Evolutionary conservation across 2,329 filamentous ascomycete species (phyloP).

Genomic region (Cryphonectria naterciae): DNA sequence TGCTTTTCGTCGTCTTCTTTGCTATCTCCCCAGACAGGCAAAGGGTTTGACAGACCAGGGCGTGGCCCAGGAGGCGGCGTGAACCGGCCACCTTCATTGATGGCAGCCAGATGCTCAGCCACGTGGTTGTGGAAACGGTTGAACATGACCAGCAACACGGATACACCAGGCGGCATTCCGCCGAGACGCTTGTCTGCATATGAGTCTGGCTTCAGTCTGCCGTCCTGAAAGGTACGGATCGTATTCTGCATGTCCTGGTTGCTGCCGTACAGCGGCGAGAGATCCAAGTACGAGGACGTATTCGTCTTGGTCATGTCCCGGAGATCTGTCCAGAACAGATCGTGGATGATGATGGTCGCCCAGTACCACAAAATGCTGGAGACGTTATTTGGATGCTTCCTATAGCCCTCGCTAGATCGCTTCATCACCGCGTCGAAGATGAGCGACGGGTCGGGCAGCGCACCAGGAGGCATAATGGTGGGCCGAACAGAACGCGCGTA

Average conservation of each 20-base stretch:
- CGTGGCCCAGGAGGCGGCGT: conserved; percentile 56
- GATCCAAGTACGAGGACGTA: conserved; percentile 73
- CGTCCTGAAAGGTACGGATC: conserved; percentile 71
- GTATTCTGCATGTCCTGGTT: conserved; percentile 68
- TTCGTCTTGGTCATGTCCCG: conserved; percentile 63
- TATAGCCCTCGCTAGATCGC: conserved; percentile 48
- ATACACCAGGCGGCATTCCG: conserved; percentile 73
- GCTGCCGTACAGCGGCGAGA: conserved; percentile 73
- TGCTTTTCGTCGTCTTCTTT: conserved; percentile 43
- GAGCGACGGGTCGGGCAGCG: conserved; percentile 67
- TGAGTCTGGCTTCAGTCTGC: conserved; percentile 72
- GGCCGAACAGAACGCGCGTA: conserved; percentile 70
- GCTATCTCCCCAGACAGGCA: conserved; percentile 25
- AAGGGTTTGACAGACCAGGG: conserved; percentile 2
- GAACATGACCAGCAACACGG: conserved; percentile 76
- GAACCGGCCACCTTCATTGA: conserved; percentile 85
- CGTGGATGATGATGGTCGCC: conserved; percentile 75
- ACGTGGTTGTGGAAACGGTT: conserved; percentile 87
- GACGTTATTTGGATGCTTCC: conserved; percentile 70
- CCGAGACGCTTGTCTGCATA: conserved; percentile 73
- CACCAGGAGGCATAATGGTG: conserved; percentile 61
- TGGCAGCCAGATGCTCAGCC: conserved; percentile 76
- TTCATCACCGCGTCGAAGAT: conserved; percentile 68
- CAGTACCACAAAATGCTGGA: conserved; percentile 74
- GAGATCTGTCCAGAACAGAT: conserved; percentile 70